Evolutionary conservation across 164 flowering plant species (phyloP).

Genomic region (Macadamia integrifolia): DNA sequence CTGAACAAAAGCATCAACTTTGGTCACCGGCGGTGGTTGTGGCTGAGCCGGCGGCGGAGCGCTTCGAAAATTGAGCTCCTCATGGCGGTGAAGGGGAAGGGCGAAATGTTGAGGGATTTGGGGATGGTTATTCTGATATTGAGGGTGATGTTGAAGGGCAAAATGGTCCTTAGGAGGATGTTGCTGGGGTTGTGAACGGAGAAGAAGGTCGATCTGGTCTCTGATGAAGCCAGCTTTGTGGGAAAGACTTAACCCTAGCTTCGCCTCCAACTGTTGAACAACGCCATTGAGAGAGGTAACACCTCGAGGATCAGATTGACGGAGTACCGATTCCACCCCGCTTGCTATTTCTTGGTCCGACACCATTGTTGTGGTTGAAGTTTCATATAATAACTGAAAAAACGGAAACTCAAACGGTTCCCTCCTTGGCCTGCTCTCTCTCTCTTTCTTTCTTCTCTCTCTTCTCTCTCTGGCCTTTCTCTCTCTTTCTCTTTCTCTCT

Average conservation of each 20-base stretch:
- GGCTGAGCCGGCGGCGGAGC: constrained; percentile 7
- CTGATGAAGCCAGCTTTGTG: constrained; percentile 60
- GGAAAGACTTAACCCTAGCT: constrained; percentile 55
- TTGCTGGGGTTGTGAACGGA: constrained; percentile 23
- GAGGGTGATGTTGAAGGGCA: constrained; percentile 28
- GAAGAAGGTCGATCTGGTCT: constrained; percentile 46
- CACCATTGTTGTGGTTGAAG: constrained; percentile 33
- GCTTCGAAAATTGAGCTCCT: constrained; percentile 9
- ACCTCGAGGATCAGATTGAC: constrained; percentile 45
- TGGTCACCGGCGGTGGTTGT: constrained; percentile 5
- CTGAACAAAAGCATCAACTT: constrained; percentile 1
- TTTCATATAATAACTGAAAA: constrained; percentile 17
- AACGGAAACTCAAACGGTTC: constrained; percentile 13
- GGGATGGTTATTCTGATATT: constrained; percentile 9
- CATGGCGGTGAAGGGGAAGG: constrained; percentile 19
- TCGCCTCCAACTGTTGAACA: constrained; percentile 52
- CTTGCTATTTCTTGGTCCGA: constrained; percentile 68
- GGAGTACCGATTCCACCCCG: constrained; percentile 52
- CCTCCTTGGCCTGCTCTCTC: constrained; percentile 5
- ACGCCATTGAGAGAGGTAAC: constrained; percentile 43
- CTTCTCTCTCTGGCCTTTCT: neutral
- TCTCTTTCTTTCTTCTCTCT: constrained; percentile 6
- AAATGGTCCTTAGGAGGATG: constrained; percentile 25
- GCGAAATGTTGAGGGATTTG: constrained; percentile 28
- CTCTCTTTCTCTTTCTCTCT: constrained; percentile 8